These are phyloP conservation scores for Stenogyne calaminthoides DNA, from an alignment of 305 asterid genomes.

Conservation along the genomic window DNA sequence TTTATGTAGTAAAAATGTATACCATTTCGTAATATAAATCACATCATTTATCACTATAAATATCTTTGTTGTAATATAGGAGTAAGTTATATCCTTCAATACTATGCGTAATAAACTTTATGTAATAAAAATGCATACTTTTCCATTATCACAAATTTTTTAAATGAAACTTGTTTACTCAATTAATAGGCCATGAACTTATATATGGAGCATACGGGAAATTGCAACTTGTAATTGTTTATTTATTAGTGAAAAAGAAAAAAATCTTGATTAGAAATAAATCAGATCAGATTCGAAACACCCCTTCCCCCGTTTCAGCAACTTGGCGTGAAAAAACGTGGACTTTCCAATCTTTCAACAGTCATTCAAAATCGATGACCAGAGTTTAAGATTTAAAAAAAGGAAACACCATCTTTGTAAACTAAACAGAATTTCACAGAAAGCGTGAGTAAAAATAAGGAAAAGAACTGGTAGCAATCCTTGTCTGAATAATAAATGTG, in stretches of 20 bases:
- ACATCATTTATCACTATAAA: no score
- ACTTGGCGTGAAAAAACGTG: not conserved
- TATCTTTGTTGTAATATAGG: no score
- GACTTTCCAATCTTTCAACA: not conserved
- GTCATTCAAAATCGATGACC: not conserved
- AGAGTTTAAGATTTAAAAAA: not conserved
- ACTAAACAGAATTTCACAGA: not conserved
- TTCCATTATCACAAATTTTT: no score
- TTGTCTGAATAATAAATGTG: constrained; percentile 19
- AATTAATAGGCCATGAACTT: no score
- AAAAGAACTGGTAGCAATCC: not conserved
- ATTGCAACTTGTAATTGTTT: no score
- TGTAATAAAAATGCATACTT: no score
- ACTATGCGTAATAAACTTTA: no score
- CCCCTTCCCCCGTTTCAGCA: not conserved
- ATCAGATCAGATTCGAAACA: not conserved
- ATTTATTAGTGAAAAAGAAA: not conserved
- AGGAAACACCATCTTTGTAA: not conserved
- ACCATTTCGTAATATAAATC: no score
- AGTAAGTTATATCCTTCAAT: no score
- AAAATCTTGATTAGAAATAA: not conserved
- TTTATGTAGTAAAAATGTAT: no score
- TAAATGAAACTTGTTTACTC: no score
- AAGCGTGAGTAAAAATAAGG: not conserved
- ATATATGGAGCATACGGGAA: no score